Conservation (phyloP, 2,329 filamentous ascomycete species). For the Pseudocercospora pini-densiflorae region DNA sequence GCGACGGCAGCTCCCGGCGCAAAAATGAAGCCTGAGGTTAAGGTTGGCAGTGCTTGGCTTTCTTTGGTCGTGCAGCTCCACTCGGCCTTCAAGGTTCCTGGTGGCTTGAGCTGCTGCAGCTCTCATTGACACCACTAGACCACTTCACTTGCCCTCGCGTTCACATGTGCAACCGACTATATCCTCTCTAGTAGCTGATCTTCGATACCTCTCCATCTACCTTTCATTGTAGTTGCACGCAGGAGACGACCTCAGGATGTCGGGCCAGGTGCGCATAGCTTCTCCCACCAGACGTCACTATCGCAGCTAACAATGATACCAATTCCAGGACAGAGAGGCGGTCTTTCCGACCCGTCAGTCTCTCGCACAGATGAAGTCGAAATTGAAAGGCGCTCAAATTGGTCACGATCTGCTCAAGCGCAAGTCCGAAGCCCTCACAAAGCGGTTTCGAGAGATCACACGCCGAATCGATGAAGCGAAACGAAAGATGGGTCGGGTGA, state of each 20-base stretch:
- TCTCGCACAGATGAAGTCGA: conserved; percentile 94
- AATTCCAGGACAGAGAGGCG: conserved; percentile 81
- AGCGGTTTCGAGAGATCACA: conserved; percentile 83
- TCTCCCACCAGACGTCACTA: not conserved
- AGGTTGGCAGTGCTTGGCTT: not conserved
- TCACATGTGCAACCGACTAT: not conserved
- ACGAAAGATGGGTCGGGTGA: conserved; percentile 98
- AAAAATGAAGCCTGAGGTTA: not conserved
- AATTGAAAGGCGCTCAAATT: conserved; percentile 79
- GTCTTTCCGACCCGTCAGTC: conserved; percentile 99
- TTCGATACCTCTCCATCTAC: not conserved
- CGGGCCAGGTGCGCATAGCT: conserved; percentile 30
- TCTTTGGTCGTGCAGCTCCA: not conserved
- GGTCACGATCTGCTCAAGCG: conserved; percentile 95
- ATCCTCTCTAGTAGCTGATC: not conserved
- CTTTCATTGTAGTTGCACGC: not conserved
- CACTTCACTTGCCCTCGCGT: conserved; percentile 2
- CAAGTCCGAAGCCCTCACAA: conserved; percentile 97
- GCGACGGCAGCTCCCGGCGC: not conserved
- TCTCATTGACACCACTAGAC: conserved; percentile 6
- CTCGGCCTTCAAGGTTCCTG: not conserved
- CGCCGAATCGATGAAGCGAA: conserved; percentile 98
- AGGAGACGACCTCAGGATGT: conserved; percentile 29
- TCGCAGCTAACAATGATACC: not conserved
- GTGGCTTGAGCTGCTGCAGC: conserved; percentile 6